These are phyloP conservation scores for Tranzscheliella williamsii DNA, from an alignment of 1,284 basidiomycete genomes.

Conservation along the genomic window DNA sequence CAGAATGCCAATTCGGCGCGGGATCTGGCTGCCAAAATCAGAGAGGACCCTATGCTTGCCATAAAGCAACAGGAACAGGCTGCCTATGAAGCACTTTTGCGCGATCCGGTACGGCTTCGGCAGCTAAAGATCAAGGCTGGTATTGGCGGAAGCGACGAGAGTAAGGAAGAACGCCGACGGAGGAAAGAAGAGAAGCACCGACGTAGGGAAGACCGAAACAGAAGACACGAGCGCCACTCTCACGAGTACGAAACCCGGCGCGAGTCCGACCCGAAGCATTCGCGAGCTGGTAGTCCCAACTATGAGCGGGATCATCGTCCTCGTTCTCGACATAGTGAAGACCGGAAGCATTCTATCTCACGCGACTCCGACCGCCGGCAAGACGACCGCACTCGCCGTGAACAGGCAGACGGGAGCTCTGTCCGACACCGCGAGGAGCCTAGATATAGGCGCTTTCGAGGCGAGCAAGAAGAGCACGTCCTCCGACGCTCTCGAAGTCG, in stretches of 20 bases:
- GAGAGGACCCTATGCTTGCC: constrained; percentile 90
- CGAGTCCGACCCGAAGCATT: neutral
- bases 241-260: no score
- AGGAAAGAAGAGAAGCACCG: constrained; percentile 67
- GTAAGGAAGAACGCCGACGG: constrained; percentile 61
- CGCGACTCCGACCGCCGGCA: no score
- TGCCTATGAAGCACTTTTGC: constrained; percentile 83
- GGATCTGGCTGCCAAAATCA: constrained; percentile 87
- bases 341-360: no score
- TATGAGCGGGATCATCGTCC: neutral
- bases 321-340: no score
- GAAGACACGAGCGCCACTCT: constrained; percentile 10
- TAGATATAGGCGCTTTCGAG: no score
- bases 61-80: constrained; percentile 98
- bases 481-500: constrained; percentile 8
- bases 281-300: neutral
- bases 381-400: neutral
- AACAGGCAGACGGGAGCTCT: neutral
- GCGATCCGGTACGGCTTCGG: constrained; percentile 82
- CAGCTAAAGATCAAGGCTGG: constrained; percentile 66
- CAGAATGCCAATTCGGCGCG: constrained; percentile 76
- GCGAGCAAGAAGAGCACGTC: no score
- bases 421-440: no score
- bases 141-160: constrained; percentile 62
- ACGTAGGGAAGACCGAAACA: constrained; percentile 4